phyloP scores from a whole-genome alignment of 164 flowering plant genomes.

The Annona squamosa region DNA sequence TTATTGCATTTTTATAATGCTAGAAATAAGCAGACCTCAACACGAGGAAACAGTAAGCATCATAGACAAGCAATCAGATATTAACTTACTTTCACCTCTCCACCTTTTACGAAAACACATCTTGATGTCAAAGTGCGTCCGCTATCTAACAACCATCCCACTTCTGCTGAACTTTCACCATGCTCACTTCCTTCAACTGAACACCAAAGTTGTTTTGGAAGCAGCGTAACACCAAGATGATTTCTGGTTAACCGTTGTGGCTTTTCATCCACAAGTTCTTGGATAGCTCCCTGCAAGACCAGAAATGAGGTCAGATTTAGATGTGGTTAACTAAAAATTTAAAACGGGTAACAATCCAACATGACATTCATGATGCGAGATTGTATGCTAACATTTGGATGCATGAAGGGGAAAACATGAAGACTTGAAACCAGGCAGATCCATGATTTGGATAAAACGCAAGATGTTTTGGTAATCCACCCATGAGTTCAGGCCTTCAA shows the following conservation, averaged over 20 bases:
- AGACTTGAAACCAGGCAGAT: too few relatives aligned
- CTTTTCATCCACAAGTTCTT: slow-evolving; percentile 36
- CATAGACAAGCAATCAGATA: neutral
- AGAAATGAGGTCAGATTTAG: slow-evolving; percentile 1
- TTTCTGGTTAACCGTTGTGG: slow-evolving; percentile 33
- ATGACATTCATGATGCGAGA: neutral
- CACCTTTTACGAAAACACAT: slow-evolving; percentile 48
- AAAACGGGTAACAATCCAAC: neutral
- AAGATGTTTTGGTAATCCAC: too few relatives aligned
- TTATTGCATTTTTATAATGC: too few relatives aligned
- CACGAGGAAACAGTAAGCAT: neutral
- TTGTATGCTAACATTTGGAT: neutral
- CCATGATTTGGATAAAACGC: too few relatives aligned
- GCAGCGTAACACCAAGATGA: slow-evolving; percentile 37
- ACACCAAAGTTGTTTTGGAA: slow-evolving; percentile 85
- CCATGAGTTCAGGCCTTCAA: too few relatives aligned
- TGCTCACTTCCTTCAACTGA: slow-evolving; percentile 38
- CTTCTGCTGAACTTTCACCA: slow-evolving; percentile 48
- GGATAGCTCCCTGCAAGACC: slow-evolving; percentile 30
- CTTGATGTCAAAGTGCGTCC: slow-evolving; percentile 63
- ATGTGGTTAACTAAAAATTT: neutral
- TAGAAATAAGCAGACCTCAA: too few relatives aligned
- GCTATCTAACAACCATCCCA: slow-evolving; percentile 67
- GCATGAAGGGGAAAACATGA: neutral
- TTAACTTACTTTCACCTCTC: slow-evolving; percentile 55